Percentiles rank a stretch among this genome's conserved stretches.
These are phyloP conservation scores for Aspergillus eucalypticola DNA, from an alignment of 2,329 filamentous ascomycete genomes.

Conservation along the genomic window DNA sequence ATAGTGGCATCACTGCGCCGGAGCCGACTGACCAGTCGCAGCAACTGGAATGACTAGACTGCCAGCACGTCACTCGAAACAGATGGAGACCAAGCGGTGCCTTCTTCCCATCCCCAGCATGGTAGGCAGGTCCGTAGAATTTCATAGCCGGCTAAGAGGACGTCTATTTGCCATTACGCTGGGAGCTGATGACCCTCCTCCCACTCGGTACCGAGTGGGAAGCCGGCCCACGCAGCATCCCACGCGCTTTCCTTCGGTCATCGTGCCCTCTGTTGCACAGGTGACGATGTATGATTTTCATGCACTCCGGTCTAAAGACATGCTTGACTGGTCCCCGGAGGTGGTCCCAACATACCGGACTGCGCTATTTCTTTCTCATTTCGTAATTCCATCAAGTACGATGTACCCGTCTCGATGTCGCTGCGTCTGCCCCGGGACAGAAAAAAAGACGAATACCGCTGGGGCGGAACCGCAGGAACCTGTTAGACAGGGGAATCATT, in stretches of 20 bases:
- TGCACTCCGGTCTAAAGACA: constrained; percentile 16
- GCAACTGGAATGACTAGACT: constrained; percentile 15
- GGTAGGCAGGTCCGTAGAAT: constrained; percentile 6
- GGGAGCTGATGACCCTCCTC: constrained; percentile 22
- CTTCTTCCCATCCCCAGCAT: constrained; percentile 4
- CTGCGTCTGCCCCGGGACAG: constrained; percentile 18
- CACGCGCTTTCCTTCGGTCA: constrained; percentile 19
- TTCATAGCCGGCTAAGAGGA: constrained; percentile 16
- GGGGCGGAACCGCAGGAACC: constrained; percentile 28
- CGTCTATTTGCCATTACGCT: constrained; percentile 11
- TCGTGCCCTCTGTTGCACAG: constrained; percentile 19
- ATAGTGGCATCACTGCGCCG: constrained; percentile 18
- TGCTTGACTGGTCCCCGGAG: constrained; percentile 13
- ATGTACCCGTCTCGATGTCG: constrained; percentile 6
- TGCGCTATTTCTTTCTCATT: constrained; percentile 21
- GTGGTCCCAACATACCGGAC: constrained; percentile 9
- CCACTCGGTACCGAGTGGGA: constrained; percentile 16
- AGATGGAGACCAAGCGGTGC: constrained; percentile 12
- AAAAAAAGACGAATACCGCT: constrained; percentile 22
- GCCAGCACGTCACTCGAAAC: constrained; percentile 17
- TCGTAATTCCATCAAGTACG: constrained; percentile 12
- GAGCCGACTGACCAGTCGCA: constrained; percentile 20
- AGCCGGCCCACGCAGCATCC: constrained; percentile 23
- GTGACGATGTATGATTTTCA: constrained; percentile 20
- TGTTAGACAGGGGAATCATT: constrained; percentile 21